Evolutionary conservation across 768 basidiomycete species (phyloP), one percentile per base, ranked within the genome.

Genomic region (Suillus spraguei): DNA sequence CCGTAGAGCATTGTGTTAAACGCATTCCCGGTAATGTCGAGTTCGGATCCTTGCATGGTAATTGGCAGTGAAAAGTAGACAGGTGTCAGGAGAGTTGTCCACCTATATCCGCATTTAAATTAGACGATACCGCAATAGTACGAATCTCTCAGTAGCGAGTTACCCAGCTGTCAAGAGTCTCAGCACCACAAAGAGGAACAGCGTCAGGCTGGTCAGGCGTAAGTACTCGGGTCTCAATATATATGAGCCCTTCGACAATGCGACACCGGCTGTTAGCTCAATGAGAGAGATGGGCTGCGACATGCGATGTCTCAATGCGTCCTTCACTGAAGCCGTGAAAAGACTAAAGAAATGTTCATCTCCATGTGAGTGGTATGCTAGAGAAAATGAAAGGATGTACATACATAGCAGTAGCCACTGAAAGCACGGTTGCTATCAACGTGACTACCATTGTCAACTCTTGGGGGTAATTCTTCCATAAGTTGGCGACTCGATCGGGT

Each of bases 151-250:
- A 49, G 10, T 28, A 4, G 47, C 8, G 9, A 60, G 22, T 32
- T 60, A 68, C 69, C 67, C 65, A 3, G 70, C 66, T 5, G 62
- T 64, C 24, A 71, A 24, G 22, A 70, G 46, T n/a, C 32, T 64
- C 5, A 63, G 61, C 38, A 65, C 16, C 4, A 53, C 65, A 22
- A 62, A 67, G 33, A 71, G 16, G 11, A 41, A 41, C 24, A 62
- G 20, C 0, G 64, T 67, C 6, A 52, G 47, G 46, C 54, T 32
- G 16, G 63, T 58, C 11, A 14, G 64, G 4, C 61, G 60, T 38
- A 47, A 20, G 52, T 42, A 7, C 11, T 58, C 50, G 52, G 62
- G 13, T 4, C 38, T 63, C 61, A 4, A 24, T 47, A 65, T 63
- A 16, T n/a, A 17, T 2, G 60, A 49, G 2, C 55, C 41, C 47